Conservation (phyloP, 352 stramenopile genomes). For the Blastocystis sp. region DNA sequence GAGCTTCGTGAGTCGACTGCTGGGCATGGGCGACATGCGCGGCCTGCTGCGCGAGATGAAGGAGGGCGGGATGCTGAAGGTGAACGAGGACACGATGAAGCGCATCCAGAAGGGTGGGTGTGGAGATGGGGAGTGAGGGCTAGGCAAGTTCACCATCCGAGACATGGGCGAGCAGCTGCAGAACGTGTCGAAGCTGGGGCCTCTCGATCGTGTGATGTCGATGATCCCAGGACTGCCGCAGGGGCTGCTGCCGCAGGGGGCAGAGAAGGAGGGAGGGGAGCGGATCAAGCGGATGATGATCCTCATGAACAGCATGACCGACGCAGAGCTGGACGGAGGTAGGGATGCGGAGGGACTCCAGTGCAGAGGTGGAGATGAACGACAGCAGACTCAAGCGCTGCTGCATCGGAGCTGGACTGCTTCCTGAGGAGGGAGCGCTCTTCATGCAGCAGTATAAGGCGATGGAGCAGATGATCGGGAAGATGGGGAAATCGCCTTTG, state of each 20-base stretch:
- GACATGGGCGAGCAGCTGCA: slow-evolving; percentile 99
- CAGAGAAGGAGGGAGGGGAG: slow-evolving; percentile 82
- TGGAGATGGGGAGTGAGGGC: neutral
- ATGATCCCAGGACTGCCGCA: slow-evolving; percentile 84
- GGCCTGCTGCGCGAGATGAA: slow-evolving; percentile 88
- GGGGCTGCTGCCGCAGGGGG: slow-evolving; percentile 68
- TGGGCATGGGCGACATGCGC: slow-evolving; percentile 93
- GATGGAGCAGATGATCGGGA: slow-evolving; percentile 81
- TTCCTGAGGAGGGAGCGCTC: slow-evolving; percentile 74
- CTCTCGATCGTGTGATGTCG: slow-evolving; percentile 91
- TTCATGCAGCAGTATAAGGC: slow-evolving; percentile 90
- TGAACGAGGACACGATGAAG: slow-evolving; percentile 89
- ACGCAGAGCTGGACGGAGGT: slow-evolving; percentile 87
- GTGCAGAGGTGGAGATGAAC: slow-evolving; percentile 21
- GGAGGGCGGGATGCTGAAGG: slow-evolving; percentile 77
- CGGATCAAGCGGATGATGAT: slow-evolving; percentile 91
- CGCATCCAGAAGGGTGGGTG: slow-evolving; percentile 83
- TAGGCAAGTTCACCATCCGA: slow-evolving; percentile 85
- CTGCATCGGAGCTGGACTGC: slow-evolving; percentile 38
- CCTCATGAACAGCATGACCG: slow-evolving; percentile 98
- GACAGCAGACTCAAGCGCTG: neutral
- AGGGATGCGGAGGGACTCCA: slow-evolving; percentile 66
- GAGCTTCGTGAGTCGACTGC: slow-evolving; percentile 92
- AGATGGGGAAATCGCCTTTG: slow-evolving; percentile 91
- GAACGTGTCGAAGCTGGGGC: slow-evolving; percentile 92